These are phyloP conservation scores for Candida maesae DNA, from an alignment of 805 yeast genomes.

Conservation along the genomic window DNA sequence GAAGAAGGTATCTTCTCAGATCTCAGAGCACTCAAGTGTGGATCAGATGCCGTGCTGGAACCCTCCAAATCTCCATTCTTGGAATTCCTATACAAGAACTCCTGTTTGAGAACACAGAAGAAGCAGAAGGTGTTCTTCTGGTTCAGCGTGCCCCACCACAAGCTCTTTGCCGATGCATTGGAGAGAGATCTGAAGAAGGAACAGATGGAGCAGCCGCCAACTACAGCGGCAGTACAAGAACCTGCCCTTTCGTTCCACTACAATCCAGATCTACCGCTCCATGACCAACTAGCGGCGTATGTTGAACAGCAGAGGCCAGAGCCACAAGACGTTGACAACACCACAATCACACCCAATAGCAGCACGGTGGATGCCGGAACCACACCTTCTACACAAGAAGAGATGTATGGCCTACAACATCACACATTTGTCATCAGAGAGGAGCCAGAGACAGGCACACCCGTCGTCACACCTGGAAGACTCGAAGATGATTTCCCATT, in stretches of 20 bases:
- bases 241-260: constrained; percentile 78
- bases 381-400: background rate
- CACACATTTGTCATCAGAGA: constrained; percentile 22
- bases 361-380: background rate
- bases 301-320: constrained; percentile 30
- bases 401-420: constrained; percentile 2
- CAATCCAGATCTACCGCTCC: constrained; percentile 48
- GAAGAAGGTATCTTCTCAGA: constrained; percentile 97
- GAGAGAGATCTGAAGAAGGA: constrained; percentile 90
- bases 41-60: constrained; percentile 83
- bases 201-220: constrained; percentile 51
- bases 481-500: constrained; percentile 61
- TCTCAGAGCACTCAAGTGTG: constrained; percentile 79
- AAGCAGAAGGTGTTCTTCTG: constrained; percentile 96
- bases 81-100: constrained; percentile 78
- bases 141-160: constrained; percentile 94
- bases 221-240: constrained; percentile 69
- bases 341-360: background rate
- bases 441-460: constrained; percentile 17
- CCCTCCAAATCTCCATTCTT: constrained; percentile 82
- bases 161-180: constrained; percentile 86
- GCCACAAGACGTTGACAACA: background rate
- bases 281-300: constrained; percentile 49
- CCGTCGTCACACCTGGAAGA: constrained; percentile 22
- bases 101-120: constrained; percentile 89